Evolutionary conservation across 129 eudicot species (phyloP), one percentile per base, ranked within the genome.

Genomic region (Dittrichia graveolens): DNA sequence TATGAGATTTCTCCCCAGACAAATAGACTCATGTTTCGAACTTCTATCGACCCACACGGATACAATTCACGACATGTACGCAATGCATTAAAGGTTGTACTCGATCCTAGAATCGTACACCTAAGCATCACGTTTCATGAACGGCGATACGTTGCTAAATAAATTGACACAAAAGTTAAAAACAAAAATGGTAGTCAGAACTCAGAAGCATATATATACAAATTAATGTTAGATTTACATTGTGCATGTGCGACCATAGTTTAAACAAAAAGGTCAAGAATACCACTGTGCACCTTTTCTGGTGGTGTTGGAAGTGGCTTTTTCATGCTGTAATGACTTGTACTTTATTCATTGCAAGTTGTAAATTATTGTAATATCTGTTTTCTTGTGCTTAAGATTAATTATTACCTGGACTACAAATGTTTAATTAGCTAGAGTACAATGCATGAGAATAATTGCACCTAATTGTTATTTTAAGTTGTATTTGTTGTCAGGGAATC

Each of bases 401-500:
- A 47, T 76, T 48, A 62, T 77, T 77, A 53, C 10, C 3, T 19
- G 47, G 44, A 50, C 64, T 68, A 50, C 43, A 61, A 24, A 31
- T 49, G 76, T 61, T 61, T 70, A n/a, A n/a, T n/a, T n/a, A 63
- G 66, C 52, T 71, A 78, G 72, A 78, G 67, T 71, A 43, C 67
- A 78, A 78, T 71, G 82, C 67, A 53, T 42, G 82, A 71, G 60
- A 55, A 52, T 78, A 53, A 52, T 49, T 70, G 66, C 49, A 24
- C 31, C 31, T 24, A 24, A 24, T 24, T 24, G 31, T 24, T 61
- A 7, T 69, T 37, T 65, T 9, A 5, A 62, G 42, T 40, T 11
- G 73, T 63, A 5, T 63, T 62, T 46, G 50, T 19, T 34, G 82
- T 62, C 82, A 62, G 58, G 77, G 77, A 78, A 78, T 78, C 77